Base-by-base conservation (phyloP, 2,329 filamentous ascomycete genomes). In the Arthrobotrys iridis region DNA sequence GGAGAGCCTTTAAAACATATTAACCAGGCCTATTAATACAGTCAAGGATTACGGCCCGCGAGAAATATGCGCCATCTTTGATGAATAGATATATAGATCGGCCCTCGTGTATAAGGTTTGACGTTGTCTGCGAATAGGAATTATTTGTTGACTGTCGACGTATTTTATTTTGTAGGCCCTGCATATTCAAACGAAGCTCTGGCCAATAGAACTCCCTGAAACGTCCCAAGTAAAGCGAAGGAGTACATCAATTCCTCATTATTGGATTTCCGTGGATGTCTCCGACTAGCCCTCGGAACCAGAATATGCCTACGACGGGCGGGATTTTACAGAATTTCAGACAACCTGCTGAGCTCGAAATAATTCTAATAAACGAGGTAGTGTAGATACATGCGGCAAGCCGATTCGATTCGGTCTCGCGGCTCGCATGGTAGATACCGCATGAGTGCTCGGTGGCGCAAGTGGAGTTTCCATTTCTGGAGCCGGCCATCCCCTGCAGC, bases 391-490 rank as follows among this genome's bases (percentile, higher is more conserved):
- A 72, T 72, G n/a, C 43, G 70, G 70, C 20, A 74, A 62, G 40
- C 52, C 24, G 70, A 74, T 33, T 74, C 70, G 70, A 57, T 26
- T 22, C 20, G 52, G 43, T 33, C 50, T 43, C 10, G 33, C 70
- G 70, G 70, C 62, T 74, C 70, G 70, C 60, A 62, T 74, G 60
- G 40, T 59, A 74, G 43, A 60, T 74, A 66, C 70, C 52, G 37
- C 8, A 62, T 62, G 55, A 28, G 60, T 63, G 43, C 30, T 35
- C 35, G 7, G 41, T 52, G 68, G 55, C 30, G 68, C 60, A 59
- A 48, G 37, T 63, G 35, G 45, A 33, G 63, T 46, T 46, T 72
- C 63, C 63, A 43, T 45, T 48, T 30, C 33, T 58, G 52, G 58
- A 48, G 58, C 35, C 28, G 35, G 24, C 48, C 24, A 35, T 15